Evolutionary conservation across 805 yeast species (phyloP).

Genomic region (Ogataea parapolymorpha): DNA sequence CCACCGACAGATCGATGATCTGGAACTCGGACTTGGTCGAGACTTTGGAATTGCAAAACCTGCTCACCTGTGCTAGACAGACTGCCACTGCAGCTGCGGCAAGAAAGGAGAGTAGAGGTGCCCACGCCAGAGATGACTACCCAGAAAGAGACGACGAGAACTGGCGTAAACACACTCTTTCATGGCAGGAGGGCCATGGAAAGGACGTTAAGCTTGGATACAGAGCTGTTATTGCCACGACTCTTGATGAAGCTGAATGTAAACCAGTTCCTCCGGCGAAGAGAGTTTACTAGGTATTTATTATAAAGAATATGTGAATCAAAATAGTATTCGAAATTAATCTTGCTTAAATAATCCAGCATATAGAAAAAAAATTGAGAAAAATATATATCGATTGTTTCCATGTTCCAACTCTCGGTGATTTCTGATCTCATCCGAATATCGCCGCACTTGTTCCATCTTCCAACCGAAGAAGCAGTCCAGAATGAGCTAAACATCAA

Average conservation of each 20-base stretch:
- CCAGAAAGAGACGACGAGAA: constrained; percentile 92
- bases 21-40: constrained; percentile 98
- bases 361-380: not conserved
- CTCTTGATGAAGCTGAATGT: constrained; percentile 90
- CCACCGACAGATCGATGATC: constrained; percentile 95
- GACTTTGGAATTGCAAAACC: constrained; percentile 92
- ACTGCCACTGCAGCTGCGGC: constrained; percentile 93
- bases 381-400: not conserved
- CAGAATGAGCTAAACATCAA: constrained; percentile 78
- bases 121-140: constrained; percentile 97
- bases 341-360: constrained; percentile 3
- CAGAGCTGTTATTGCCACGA: constrained; percentile 78
- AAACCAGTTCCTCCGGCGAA: constrained; percentile 95
- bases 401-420: constrained; percentile 82
- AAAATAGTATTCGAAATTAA: not conserved
- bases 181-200: constrained; percentile 79
- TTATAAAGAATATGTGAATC: constrained; percentile 3
- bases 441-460: constrained; percentile 79
- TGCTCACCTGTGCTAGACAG: constrained; percentile 95
- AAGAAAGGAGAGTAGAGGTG: constrained; percentile 97
- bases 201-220: constrained; percentile 71
- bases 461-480: constrained; percentile 69
- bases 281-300: constrained; percentile 71
- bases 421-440: constrained; percentile 82
- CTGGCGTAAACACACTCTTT: constrained; percentile 97